Conservation (phyloP, 176 grass and related monocot species). For the barley (Hordeum vulgare) region MorexV3_pseudomolecules_assembly NC_058518.1:363208781-363209280, state of each 20-base stretch:
- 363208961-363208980: conserved; percentile 48
- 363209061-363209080: conserved; percentile 21
- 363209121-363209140: conserved; percentile 3
- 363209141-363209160: conserved; percentile 76
- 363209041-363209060: conserved; percentile 36
- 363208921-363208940: conserved; percentile 57
- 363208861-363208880: conserved; percentile 43
- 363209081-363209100: neutral
- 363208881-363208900: conserved; percentile 5
- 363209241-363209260: conserved; percentile 97
- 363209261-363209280: conserved; percentile 99
- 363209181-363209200: conserved; percentile 31
- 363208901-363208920: conserved; percentile 26
- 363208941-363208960: conserved; percentile 43
- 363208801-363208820: neutral
- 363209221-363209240: conserved; percentile 85
- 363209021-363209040: conserved; percentile 37
- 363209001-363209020: neutral
- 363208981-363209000: neutral
- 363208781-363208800: neutral
- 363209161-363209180: conserved; percentile 45
- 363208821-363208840: conserved; percentile 24
- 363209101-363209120: conserved; percentile 19
- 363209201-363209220: conserved; percentile 81
- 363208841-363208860: conserved; percentile 92